Base-by-base conservation (phyloP, 345 rosid genomes). In the Aquilaria yunnanensis region DNA sequence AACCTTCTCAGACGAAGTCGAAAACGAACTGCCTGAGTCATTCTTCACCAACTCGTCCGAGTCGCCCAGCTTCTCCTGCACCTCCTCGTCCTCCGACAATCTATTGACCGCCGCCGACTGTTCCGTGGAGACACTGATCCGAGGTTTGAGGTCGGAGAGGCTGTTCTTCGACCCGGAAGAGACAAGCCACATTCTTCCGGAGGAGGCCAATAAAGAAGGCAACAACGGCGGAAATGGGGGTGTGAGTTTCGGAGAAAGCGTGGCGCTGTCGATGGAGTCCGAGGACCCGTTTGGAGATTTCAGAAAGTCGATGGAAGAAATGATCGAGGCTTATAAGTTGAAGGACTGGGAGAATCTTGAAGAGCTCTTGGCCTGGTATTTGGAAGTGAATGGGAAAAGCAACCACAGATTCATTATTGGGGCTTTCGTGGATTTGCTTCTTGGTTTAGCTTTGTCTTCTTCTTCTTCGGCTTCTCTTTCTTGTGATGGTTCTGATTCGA, bases 291-390 rank as follows among this genome's bases (percentile, higher is more conserved):
- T 67, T 53, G 33, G 59, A 13, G 99, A 94, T 72, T 94, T 94
- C 78, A 78, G 80, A 67, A 76, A 75, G 67, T 94, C 96, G 14
- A 94, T 94, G 96, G 96, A 82, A 58, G 99, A 94, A 65, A 90
- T 94, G 97, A 93, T 90, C 54, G 89, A 80, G 64, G 87, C 87
- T 65, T 81, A 88, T 57, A 80, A 78, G 46, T 72, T 85, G 56
- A 79, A 84, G 60, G 81, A 77, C 43, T 83, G 95, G 92, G 84
- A 70, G 55, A 56, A 76, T 60, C 84, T 94, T n/a, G 87, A 90
- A 64, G 77, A 83, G 65, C 87, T 94, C 66, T 70, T 94, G 58
- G 61, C 72, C 12, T 81, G 93, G 75, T 94, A 85, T 73, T 67
- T 94, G 67, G 75, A 69, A 71, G 85, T 77, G 57, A 90, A 94